A percentile compares a stretch with the other conserved stretches of the same genome.
Evolutionary conservation across 495 filamentous ascomycete species (phyloP).

Genomic region (Jackrogersella multiformis): DNA sequence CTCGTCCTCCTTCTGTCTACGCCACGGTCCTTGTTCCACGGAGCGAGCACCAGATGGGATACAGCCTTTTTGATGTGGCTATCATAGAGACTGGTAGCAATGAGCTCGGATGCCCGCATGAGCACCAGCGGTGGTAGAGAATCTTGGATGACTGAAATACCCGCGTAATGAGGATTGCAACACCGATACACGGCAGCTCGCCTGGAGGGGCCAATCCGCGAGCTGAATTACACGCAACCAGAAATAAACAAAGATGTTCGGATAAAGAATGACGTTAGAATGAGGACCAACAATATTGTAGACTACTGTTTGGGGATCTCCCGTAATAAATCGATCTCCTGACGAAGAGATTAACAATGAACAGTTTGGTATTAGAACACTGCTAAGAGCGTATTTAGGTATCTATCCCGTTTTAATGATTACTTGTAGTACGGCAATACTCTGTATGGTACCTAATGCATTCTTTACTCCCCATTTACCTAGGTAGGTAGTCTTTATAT

Average conservation of each 20-base stretch:
- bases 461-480: no score
- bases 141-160: constrained; percentile 35
- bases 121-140: constrained; percentile 31
- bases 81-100: constrained; percentile 38
- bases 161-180: constrained; percentile 38
- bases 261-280: background rate
- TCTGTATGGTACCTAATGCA: no score
- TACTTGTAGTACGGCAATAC: background rate
- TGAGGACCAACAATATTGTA: background rate
- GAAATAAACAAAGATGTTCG: constrained; percentile 27
- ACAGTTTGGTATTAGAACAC: background rate
- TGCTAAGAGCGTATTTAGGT: background rate
- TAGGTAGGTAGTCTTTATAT: background rate
- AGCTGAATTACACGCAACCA: constrained; percentile 12
- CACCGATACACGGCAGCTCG: constrained; percentile 43
- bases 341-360: background rate
- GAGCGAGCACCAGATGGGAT: constrained; percentile 30
- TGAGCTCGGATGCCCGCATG: constrained; percentile 40
- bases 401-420: background rate
- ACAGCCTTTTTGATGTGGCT: constrained; percentile 34
- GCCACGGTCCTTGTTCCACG: constrained; percentile 31
- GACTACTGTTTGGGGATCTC: background rate
- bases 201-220: constrained; percentile 34
- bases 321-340: background rate
- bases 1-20: constrained; percentile 24